Conservation (phyloP, 306 rosid species). For the Coriaria nepalensis region DNA sequence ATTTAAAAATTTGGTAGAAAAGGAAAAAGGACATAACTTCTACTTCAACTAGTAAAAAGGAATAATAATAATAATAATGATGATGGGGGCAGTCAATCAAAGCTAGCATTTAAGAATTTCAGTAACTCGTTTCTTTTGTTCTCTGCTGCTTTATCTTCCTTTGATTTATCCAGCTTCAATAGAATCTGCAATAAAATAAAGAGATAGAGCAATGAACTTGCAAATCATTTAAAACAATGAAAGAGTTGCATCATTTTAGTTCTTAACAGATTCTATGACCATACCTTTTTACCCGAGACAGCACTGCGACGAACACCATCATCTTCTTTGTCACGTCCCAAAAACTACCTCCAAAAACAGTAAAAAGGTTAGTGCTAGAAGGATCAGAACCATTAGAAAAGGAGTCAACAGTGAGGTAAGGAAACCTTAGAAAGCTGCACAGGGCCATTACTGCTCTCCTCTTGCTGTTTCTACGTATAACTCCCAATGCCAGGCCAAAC, state of each 20-base stretch:
- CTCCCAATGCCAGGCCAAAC: constrained; percentile 80
- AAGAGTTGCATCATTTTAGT: neutral
- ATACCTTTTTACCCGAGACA: constrained; percentile 94
- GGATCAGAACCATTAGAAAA: neutral
- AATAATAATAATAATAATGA: too few relatives aligned
- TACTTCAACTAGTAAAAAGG: too few relatives aligned
- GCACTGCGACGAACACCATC: constrained; percentile 86
- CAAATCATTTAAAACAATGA: neutral
- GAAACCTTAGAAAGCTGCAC: constrained; percentile 95
- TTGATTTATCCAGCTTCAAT: constrained; percentile 80
- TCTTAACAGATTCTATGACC: too few relatives aligned
- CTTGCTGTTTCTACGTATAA: constrained; percentile 71
- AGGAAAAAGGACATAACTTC: too few relatives aligned
- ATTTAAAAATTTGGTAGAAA: too few relatives aligned
- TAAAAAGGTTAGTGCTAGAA: neutral
- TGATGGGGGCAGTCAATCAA: constrained; percentile 39
- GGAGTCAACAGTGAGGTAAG: constrained; percentile 11
- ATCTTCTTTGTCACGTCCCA: constrained; percentile 63
- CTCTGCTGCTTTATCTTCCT: constrained; percentile 86
- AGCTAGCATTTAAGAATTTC: constrained; percentile 90
- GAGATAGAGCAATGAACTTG: too few relatives aligned
- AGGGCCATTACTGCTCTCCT: constrained; percentile 57
- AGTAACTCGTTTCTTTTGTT: constrained; percentile 86
- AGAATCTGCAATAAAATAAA: constrained; percentile 83
- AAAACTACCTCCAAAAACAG: constrained; percentile 34